Base-by-base conservation (phyloP, 148 eudicot species). In the Amaranthus cruentus region DNA sequence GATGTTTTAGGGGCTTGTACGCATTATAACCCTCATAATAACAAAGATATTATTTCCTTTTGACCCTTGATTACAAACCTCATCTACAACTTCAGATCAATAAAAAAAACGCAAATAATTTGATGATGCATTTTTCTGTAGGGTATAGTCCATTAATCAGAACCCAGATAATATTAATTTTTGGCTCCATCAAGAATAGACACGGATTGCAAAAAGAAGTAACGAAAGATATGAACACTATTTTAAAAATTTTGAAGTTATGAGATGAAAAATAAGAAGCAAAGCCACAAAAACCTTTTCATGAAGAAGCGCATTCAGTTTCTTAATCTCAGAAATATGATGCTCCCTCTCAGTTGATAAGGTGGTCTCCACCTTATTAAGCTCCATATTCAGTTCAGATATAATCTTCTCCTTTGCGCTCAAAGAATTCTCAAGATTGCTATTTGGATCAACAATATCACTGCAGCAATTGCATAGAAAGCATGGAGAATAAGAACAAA, bases 361-460 rank as follows among this genome's bases (percentile, higher is more conserved):
- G 68, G 96, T 89, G 53, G 85, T 84, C 85, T 96, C 99, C 62
- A 96, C 79, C 76, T 79, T 90, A 80, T 92, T 97, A 79, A 96
- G 99, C 77, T 96, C 99, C 88, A 81, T 85, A 77, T 92, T 90
- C 62, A 96, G 81, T 73, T 96, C 99, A 53, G 99, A 96, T 73
- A 96, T 92, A 54, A 90, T 84, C 86, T 89, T 96, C 78, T 92
- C 99, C 85, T 96, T 96, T 54, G 99, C 92, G 73, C 69, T 88
- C 77, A 96, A 84, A 65, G 99, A 96, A 76, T 87, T 96, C 87
- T 96, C 99, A 62, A 96, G 92, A 63, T 82, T 77, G 78, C 82
- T 85, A 79, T 82, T 88, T 69, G 99, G 81, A 87, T 96, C 97
- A 77, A 77, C 62, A 74, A 78, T 79, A 76, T 92, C 96, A 82